Evolutionary conservation across 768 basidiomycete genomes (phyloP), one percentile per base, ranked within the genome.

Genomic region (Mycena kentingensis): DNA sequence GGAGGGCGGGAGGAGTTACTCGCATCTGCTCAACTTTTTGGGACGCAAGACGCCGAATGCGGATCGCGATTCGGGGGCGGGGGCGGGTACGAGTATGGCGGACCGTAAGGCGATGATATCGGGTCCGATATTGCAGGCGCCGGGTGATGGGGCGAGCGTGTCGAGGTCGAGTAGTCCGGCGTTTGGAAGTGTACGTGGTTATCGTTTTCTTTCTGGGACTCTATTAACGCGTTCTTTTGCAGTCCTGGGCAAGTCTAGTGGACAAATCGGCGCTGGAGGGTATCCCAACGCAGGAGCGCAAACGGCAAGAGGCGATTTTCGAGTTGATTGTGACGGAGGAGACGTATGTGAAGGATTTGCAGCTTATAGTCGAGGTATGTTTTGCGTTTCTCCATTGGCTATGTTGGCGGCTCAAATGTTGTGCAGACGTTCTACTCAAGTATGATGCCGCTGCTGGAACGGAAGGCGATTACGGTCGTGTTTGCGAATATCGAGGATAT

Each of bases 401-500:
- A 46, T n/a, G 46, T 12, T 25, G 37, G 28, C 22, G 42, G 25
- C 11, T 35, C 62, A 15, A 63, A 37, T 11, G 43, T n/a, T 26
- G 15, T 29, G 28, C 41, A 96, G 90, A 79, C 87, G 13, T 98
- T 97, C 71, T 96, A 94, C 69, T 84, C 87, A 0, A 84, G 82
- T 53, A 73, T 98, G 70, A 70, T 94, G 39, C 73, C 80, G 0
- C 65, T 90, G 15, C 73, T 98, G 6, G 87, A 90, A 3, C 74
- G 77, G 51, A 90, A 90, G 63, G 90, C 90, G 5, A 79, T 87
- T 18, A 85, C 80, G 2, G 87, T 87, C 38, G 83, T 98, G 16
- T 98, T 98, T 63, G 89, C 89, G 5, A 98, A 98, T 61, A 77
- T 98, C 21, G 95, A 98, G 65, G 95, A 98, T 61, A 85, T 98